phyloP scores from a whole-genome alignment of 805 yeast species.

The Candida golubevii region DNA sequence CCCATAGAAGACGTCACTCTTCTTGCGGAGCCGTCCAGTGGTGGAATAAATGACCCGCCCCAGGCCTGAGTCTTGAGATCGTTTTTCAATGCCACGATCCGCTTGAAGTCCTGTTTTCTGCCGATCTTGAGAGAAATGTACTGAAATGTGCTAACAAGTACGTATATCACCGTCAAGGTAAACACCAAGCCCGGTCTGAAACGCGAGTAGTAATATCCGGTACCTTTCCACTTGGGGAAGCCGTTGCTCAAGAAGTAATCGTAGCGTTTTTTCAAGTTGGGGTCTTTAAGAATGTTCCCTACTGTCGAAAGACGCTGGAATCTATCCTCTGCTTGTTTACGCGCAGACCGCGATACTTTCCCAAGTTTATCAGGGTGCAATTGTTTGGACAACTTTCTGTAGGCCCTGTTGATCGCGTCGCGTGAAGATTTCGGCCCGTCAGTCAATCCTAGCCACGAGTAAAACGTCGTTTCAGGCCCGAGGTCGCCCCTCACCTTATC shows the following conservation, averaged over 20 bases:
- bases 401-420: constrained; percentile 59
- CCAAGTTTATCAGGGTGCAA: constrained; percentile 81
- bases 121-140: constrained; percentile 51
- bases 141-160: constrained; percentile 55
- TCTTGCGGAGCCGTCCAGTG: constrained; percentile 48
- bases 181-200: constrained; percentile 63
- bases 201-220: constrained; percentile 59
- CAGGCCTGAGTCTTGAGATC: constrained; percentile 54
- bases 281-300: constrained; percentile 63
- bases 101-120: constrained; percentile 51
- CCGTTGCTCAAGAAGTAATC: constrained; percentile 82
- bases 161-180: constrained; percentile 47
- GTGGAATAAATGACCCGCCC: constrained; percentile 46
- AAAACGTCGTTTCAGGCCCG: constrained; percentile 60
- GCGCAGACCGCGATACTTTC: constrained; percentile 23
- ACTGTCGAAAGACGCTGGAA: constrained; percentile 77
- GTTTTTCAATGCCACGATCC: constrained; percentile 48
- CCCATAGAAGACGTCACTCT: constrained; percentile 43
- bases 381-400: constrained; percentile 63
- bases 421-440: constrained; percentile 43
- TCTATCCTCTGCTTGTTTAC: constrained; percentile 56
- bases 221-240: constrained; percentile 77
- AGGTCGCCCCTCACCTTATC: constrained; percentile 60
- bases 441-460: constrained; percentile 57
- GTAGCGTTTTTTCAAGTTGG: constrained; percentile 58